Base-by-base conservation (phyloP, 306 rosid species). In the Clitoria ternatea region DNA sequence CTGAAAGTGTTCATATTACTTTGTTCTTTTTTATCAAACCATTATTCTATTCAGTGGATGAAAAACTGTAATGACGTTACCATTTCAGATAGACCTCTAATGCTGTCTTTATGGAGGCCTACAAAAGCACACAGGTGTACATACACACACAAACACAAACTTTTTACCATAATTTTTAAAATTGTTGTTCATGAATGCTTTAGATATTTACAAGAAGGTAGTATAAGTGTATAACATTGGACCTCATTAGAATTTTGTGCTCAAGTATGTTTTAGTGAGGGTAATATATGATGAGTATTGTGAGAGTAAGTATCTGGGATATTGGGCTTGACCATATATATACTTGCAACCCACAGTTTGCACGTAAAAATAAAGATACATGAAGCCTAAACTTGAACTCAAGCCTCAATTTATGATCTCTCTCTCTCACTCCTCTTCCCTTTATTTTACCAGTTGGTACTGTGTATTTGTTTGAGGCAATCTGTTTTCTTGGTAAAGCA, bases 21-120 rank as follows among this genome's bases (percentile, higher is more conserved):
- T 27, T 36, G 24, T 53, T 52, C 30, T 61, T 33, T 52, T 42
- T 61, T 33, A 17, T 32, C 9, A n/a, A 49, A 5, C 26, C 33
- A 5, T 59, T 35, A 10, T 17, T 67, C 45, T 18, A 22, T 36
- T 39, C 39, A 30, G 49, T 44, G 42, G 56, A 73, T 48, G 57
- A 55, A 47, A 33, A 55, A 33, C 56, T 45, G 26, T 53, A 6
- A 33, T 44, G 61, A 72, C 57, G n/a, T 42, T 49, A 44, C 14
- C 47, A 19, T 74, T 78, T 56, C 29, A 53, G 49, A 56, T 44
- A 23, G 7, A 57, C 69, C 43, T 72, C 33, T n/a, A 45, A 36
- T 56, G 24, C 44, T 1, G 13, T 42, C 68, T 43, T 53, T 43
- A 36, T 61, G 13, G 13, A 14, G 47, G 67, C n/a, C 68, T 55